A percentile compares a stretch with the other conserved stretches of the same genome.
phyloP scores from a whole-genome alignment of 306 rosid genomes.

The Inga leiocalycina region DNA sequence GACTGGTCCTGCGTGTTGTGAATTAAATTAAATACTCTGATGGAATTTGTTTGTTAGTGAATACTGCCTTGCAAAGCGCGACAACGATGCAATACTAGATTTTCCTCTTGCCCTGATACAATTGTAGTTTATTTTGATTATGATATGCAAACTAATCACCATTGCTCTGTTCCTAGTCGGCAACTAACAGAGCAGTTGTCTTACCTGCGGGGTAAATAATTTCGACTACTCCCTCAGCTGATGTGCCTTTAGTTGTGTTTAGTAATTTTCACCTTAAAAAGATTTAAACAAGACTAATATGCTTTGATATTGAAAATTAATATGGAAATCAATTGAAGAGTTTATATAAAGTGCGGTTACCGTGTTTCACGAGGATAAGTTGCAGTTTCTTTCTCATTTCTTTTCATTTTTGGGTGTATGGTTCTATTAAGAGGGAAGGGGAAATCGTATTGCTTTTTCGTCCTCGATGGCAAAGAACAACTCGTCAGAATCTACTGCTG shows the following conservation, averaged over 20 bases:
- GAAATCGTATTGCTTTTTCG: not conserved
- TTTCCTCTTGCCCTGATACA: not conserved
- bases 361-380: not conserved
- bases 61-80: conserved; percentile 1
- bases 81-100: conserved; percentile 7
- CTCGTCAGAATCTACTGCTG: no score
- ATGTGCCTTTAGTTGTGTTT: not conserved
- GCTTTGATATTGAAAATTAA: not conserved
- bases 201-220: no score
- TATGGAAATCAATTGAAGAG: not conserved
- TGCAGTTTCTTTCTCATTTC: not conserved
- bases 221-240: not conserved
- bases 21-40: conserved; percentile 11
- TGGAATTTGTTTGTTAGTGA: conserved; percentile 18
- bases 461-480: not conserved
- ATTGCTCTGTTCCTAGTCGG: not conserved
- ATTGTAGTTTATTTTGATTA: not conserved
- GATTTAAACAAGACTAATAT: not conserved
- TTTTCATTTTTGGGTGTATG: not conserved
- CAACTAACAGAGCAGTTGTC: not conserved
- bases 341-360: not conserved
- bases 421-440: not conserved
- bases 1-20: conserved; percentile 23
- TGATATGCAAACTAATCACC: not conserved
- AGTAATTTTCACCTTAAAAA: not conserved